These are phyloP conservation scores for Paramecium pentaurelia DNA, from an alignment of 73 alveolate genomes.

Conservation along the genomic window DNA sequence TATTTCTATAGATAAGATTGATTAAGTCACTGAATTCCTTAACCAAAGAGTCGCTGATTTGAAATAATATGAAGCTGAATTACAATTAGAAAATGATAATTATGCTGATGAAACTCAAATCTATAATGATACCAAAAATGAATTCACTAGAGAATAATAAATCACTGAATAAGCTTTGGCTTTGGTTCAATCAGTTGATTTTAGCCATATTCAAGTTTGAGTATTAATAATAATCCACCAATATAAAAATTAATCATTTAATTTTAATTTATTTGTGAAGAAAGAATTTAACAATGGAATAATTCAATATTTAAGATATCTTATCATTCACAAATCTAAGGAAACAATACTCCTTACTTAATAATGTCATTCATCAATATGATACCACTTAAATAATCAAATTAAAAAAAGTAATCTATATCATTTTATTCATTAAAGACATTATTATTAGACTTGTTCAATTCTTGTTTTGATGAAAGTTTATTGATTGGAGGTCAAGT, in stretches of 20 bases:
- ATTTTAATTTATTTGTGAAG: background rate
- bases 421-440: background rate
- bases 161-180: constrained; percentile 43
- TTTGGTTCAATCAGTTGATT: constrained; percentile 10
- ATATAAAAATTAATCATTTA: background rate
- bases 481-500: constrained; percentile 10
- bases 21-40: background rate
- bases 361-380: background rate
- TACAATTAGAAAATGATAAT: background rate
- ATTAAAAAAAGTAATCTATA: background rate
- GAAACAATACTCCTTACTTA: background rate
- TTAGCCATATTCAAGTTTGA: constrained; percentile 19
- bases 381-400: background rate
- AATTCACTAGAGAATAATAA: background rate
- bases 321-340: background rate
- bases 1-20: background rate
- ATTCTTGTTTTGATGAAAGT: constrained; percentile 33
- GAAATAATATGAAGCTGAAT: background rate
- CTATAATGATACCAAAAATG: background rate
- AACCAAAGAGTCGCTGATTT: background rate
- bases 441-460: constrained; percentile 7
- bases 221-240: background rate
- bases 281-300: background rate
- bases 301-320: background rate
- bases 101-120: constrained; percentile 28